Base-by-base conservation (phyloP, 2,329 filamentous ascomycete genomes). In the Trichoderma polysporum region DNA sequence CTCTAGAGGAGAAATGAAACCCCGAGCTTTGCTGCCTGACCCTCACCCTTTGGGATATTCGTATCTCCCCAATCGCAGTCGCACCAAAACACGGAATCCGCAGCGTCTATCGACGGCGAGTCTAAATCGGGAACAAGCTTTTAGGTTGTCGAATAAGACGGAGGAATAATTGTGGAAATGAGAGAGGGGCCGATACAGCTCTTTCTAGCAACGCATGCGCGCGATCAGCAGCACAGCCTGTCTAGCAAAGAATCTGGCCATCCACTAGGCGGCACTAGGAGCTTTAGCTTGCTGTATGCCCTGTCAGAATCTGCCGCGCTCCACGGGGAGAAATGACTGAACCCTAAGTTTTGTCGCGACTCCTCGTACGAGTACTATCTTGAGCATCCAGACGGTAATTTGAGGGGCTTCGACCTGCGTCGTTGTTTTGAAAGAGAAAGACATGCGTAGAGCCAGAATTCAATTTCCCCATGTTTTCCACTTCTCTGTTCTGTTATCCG, bases 191-290 rank as follows among this genome's bases (percentile, higher is more conserved):
- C 58, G 47, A 50, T 49, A 39, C 62, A 39, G 35, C 31, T 50
- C 31, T 22, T 61, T 27, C 19, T 54, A 53, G 62, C 22, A 52
- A 52, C 35, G 15, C 52, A n/a, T 56, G 37, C 22, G 54, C 22
- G n/a, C 63, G 63, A 66, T 66, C 63, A 50, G 54, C 54, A 59
- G 35, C 63, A 60, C 47, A 50, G 53, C 63, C 52, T 52, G 35
- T n/a, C 60, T 27, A 54, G 10, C 47, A 63, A 19, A 15, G 19
- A 63, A 54, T 39, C n/a, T 31, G 60, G 35, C 60, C 60, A 54
- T 22, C n/a, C 60, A 45, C 60, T 45, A 63, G 49, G 47, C 60
- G 19, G 8, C 17, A 41, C 49, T 22, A 27, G 41, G 9, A n/a
- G 41, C 25, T n/a, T 25, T 47, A 39, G 25, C 33, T 56, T 8